Evolutionary conservation across 176 grass and related monocot species (phyloP), one percentile per base, ranked within the genome.

Genomic region (Musa beccarii): DNA sequence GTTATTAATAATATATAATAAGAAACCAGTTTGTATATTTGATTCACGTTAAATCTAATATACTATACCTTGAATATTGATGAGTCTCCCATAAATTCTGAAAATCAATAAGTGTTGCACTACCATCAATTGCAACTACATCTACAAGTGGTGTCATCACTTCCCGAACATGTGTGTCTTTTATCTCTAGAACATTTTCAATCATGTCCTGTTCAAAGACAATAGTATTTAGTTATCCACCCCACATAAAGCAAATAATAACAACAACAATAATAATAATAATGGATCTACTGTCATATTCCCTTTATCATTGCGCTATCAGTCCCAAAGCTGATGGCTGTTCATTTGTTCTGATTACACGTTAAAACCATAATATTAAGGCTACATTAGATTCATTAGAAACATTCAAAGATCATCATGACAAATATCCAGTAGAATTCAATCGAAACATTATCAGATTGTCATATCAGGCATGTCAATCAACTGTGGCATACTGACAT

Each of bases 111-210:
- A 99, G 83, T 74, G 95, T 94, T 69, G 90, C 82, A 0, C 75
- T 78, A 78, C 23, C 80, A 85, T 99, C 84, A 79, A 94, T 99
- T 71, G 88, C 95, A 52, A 99, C 95, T 73, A 99, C 90, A 76
- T 94, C 95, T 34, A 98, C 86, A 79, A 98, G 86, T 73, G 95
- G 95, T 1, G 88, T 99, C 95, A 99, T 99, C 71, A 99, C 90
- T 81, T 99, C 95, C 84, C 86, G 89, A 25, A 99, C 95, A 78
- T 92, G 83, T 53, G 95, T 99, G 68, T 98, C 95, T 87, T 99
- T 99, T 79, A 99, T 99, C 79, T 94, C 90, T 9, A 94, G 88
- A 53, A 99, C 90, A 79, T 99, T 99, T 84, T 99, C 88, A 51
- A 94, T 99, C 95, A 99, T 99, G 85, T 91, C 88, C 95, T 96